Percentiles rank a stretch among this genome's conserved stretches.
phyloP scores from a whole-genome alignment of 208 protist genomes.

The Herpetomonas tarakana region DNA sequence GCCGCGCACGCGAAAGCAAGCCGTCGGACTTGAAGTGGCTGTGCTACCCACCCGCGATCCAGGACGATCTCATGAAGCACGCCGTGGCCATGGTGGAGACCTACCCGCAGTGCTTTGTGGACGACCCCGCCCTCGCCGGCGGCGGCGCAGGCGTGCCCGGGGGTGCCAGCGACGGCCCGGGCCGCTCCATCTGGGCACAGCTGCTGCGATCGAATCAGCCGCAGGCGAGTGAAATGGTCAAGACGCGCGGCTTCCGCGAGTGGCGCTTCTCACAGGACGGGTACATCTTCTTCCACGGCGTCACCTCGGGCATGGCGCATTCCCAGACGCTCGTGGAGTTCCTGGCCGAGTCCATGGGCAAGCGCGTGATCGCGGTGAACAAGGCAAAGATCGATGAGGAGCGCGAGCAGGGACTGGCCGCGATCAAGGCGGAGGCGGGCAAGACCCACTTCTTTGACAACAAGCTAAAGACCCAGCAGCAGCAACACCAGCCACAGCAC shows the following conservation, averaged over 20 bases:
- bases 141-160: slow-evolving; percentile 11
- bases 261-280: slow-evolving; percentile 48
- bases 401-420: too few species aligned
- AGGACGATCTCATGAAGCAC: slow-evolving; percentile 9
- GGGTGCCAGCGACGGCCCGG: too few species aligned
- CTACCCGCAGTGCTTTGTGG: slow-evolving; percentile 9
- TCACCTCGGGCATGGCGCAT: slow-evolving; percentile 32
- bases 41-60: slow-evolving; percentile 19
- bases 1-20: slow-evolving; percentile 35
- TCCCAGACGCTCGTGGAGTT: background rate
- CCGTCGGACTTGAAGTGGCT: slow-evolving; percentile 39
- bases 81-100: slow-evolving; percentile 10
- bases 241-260: slow-evolving; percentile 30
- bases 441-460: too few species aligned
- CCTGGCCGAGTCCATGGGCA: too few species aligned
- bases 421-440: too few species aligned
- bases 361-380: too few species aligned
- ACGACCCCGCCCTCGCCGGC: background rate
- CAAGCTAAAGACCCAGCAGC: too few species aligned
- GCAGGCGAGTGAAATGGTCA: slow-evolving; percentile 22
- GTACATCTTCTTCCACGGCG: slow-evolving; percentile 54
- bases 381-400: too few species aligned
- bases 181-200: too few species aligned
- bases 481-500: too few species aligned
- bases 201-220: slow-evolving; percentile 19